phyloP scores from a whole-genome alignment of 2,329 filamentous ascomycete genomes.

The Aspergillus sp. region DNA sequence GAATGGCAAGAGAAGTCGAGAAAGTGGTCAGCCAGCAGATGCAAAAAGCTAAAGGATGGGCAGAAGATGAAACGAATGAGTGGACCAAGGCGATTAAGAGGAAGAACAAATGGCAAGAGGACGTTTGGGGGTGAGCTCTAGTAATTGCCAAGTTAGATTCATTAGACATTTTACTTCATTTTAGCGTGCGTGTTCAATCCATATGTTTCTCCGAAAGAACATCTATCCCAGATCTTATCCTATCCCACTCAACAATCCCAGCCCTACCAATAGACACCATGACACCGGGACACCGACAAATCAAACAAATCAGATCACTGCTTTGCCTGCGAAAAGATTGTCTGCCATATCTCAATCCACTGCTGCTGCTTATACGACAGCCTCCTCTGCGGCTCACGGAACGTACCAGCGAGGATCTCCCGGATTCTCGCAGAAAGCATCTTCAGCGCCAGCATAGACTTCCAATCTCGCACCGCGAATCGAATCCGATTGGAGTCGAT shows the following conservation, averaged over 20 bases:
- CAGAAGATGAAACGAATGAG: conserved; percentile 34
- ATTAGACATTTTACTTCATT: background rate
- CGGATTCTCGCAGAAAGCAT: conserved; percentile 64
- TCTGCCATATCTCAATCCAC: conserved; percentile 70
- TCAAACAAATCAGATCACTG: conserved; percentile 9
- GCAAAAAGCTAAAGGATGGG: conserved; percentile 29
- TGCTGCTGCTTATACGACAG: conserved; percentile 59
- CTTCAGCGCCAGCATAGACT: conserved; percentile 83
- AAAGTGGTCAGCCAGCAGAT: conserved; percentile 33
- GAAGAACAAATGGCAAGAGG: conserved; percentile 48
- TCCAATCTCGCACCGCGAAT: conserved; percentile 83
- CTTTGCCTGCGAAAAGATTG: conserved; percentile 49
- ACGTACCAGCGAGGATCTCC: conserved; percentile 65
- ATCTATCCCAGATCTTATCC: background rate
- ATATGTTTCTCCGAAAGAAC: background rate
- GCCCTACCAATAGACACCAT: background rate
- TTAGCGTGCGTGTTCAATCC: background rate
- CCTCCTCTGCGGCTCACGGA: conserved; percentile 42
- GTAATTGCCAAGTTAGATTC: too few species aligned
- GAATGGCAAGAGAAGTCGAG: conserved; percentile 39
- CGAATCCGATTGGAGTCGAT: conserved; percentile 81
- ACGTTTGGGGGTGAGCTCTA: conserved; percentile 39
- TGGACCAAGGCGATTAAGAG: conserved; percentile 46
- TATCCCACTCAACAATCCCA: background rate
- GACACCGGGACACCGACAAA: background rate